phyloP scores from a whole-genome alignment of 768 basidiomycete species.

The Tulasnella sp. region DNA sequence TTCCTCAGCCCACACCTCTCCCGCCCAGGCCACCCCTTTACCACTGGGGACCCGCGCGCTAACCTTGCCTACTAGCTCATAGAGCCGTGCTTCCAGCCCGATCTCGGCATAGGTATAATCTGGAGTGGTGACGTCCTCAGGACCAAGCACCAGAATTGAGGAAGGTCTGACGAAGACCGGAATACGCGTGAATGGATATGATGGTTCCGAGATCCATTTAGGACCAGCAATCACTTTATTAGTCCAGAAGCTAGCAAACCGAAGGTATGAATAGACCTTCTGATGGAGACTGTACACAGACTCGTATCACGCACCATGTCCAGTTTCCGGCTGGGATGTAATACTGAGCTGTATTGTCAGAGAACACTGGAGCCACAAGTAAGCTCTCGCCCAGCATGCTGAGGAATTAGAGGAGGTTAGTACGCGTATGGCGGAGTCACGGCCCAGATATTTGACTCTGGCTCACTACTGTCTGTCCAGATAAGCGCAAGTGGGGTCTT shows the following conservation, averaged over 20 bases:
- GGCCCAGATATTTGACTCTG: too few relatives aligned
- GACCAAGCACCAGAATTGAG: conserved; percentile 48
- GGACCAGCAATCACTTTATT: conserved; percentile 46
- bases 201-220: conserved; percentile 45
- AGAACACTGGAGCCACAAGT: conserved; percentile 27
- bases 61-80: conserved; percentile 32
- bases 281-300: neutral
- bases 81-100: conserved; percentile 42
- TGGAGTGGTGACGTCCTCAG: conserved; percentile 38
- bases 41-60: conserved; percentile 21
- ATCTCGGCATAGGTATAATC: conserved; percentile 54
- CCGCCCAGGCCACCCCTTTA: neutral
- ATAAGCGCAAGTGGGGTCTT: conserved; percentile 24
- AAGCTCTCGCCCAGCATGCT: conserved; percentile 27
- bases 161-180: conserved; percentile 56
- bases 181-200: conserved; percentile 48
- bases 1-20: neutral
- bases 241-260: conserved; percentile 41
- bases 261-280: neutral
- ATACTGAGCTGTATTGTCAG: conserved; percentile 20
- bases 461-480: conserved; percentile 26
- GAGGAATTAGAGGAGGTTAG: too few relatives aligned
- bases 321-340: conserved; percentile 27
- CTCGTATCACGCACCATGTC: conserved; percentile 21
- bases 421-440: too few relatives aligned